Evolutionary conservation across 139 green algal genomes (phyloP).

Genomic region (Edaphochlamys debaryana): DNA sequence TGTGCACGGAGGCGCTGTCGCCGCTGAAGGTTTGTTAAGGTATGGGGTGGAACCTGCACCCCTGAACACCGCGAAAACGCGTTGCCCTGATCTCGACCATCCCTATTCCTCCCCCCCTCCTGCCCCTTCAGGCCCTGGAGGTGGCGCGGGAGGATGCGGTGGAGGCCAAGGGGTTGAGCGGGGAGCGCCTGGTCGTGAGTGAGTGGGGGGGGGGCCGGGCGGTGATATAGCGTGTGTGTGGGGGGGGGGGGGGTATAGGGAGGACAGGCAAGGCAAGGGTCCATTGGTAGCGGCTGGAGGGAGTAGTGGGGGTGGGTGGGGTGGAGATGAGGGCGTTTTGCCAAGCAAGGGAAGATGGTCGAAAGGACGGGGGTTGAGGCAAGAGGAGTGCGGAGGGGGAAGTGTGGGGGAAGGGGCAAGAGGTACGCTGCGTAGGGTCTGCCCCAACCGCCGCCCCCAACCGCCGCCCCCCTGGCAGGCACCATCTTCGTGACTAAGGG

Average conservation of each 20-base stretch:
- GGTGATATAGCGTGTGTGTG: neutral
- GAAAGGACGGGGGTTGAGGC: too few relatives aligned
- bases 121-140: slow-evolving; percentile 16
- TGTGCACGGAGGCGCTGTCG: too few relatives aligned
- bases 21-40: neutral
- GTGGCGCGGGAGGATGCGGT: slow-evolving; percentile 6
- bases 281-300: too few relatives aligned
- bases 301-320: too few relatives aligned
- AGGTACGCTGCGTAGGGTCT: too few relatives aligned
- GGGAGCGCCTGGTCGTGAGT: slow-evolving; percentile 31
- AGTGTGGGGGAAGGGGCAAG: too few relatives aligned
- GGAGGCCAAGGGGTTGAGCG: neutral
- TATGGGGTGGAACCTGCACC: neutral
- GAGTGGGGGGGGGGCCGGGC: neutral
- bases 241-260: too few relatives aligned
- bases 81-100: neutral
- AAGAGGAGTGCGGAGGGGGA: neutral
- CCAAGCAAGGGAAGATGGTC: too few relatives aligned
- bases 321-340: neutral
- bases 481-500: slow-evolving; percentile 28
- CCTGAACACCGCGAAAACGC: neutral
- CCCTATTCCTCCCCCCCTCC: neutral
- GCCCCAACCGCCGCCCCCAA: too few relatives aligned
- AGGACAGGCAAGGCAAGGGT: too few relatives aligned
- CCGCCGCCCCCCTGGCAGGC: neutral